Conservation (phyloP, 176 grass and related monocot species). For the Zea luxurians region DNA sequence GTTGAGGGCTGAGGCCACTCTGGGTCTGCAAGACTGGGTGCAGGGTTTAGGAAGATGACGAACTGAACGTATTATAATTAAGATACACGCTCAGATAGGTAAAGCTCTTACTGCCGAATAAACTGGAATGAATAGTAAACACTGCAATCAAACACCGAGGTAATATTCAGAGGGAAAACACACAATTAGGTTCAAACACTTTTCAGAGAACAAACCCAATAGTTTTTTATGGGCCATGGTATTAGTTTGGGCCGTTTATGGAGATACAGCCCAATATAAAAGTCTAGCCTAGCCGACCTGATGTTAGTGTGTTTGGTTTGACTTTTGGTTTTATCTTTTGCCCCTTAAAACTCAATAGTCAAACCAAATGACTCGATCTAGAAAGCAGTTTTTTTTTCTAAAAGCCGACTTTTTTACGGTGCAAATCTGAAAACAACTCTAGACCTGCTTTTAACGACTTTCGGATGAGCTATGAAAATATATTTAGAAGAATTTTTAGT, state of each 20-base stretch:
- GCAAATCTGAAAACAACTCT: no score
- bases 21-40: not conserved
- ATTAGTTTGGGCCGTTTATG: not conserved
- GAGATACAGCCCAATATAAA: not conserved
- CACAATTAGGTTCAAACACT: not conserved
- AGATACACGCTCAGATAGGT: not conserved
- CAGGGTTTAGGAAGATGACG: not conserved
- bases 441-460: no score
- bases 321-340: no score
- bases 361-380: no score
- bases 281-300: not conserved
- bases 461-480: no score
- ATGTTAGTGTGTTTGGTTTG: not conserved
- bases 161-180: not conserved
- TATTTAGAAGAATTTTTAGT: no score
- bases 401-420: no score
- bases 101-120: not conserved
- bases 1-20: not conserved
- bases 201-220: not conserved
- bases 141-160: not conserved
- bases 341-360: no score
- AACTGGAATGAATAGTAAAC: not conserved
- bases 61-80: not conserved
- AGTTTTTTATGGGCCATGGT: not conserved
- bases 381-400: no score